Base-by-base conservation (phyloP, 306 rosid genomes). In the Trifolium subterraneum region DNA sequence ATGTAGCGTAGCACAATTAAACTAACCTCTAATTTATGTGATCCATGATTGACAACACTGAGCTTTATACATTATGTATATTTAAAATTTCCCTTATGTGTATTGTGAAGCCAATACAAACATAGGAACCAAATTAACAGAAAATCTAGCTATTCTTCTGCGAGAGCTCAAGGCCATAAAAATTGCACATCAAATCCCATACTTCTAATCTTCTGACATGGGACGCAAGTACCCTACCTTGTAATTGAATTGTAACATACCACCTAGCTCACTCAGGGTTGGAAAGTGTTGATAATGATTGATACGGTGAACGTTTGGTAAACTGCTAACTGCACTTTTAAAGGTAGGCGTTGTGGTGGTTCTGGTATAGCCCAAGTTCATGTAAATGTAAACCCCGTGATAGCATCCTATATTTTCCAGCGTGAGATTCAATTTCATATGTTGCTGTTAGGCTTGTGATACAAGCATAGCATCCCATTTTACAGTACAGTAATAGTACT, bases 401-500 rank as follows among this genome's bases (percentile, higher is more conserved):
- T 7, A 27, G 7, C 33, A 35, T 73, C 61, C 38, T 58, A 31
- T 9, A 61, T 74, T 74, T 20, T 33, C 19, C 18, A 22, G 9
- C 8, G 10, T 7, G 22, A 29, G 22, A 52, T 54, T 54, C 19
- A 33, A 58, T 31, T 35, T 33, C 15, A 7, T 44, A 39, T 45
- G 25, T 68, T 58, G 52, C 64, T 44, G 47, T 45, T 77, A 69
- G 62, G 15, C 29, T 52, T 59, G 47, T 52, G 29, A 48, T 68
- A 55, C 56, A 29, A 51, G 19, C 72, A 8, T 71, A 7, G 20
- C 68, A 56, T 42, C 45, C 66, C 19, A 73, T 72, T 66, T 77
- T 38, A 52, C 25, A 71, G 6, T 60, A 19, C 77, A 47, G 47
- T 19, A 22, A n/a, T 79, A 52, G 47, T 25, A 36, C 20, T 67